Percentiles rank a stretch among this genome's conserved stretches.
Evolutionary conservation across 306 rosid species (phyloP).

Genomic region (Oxytropis ochrocephala): DNA sequence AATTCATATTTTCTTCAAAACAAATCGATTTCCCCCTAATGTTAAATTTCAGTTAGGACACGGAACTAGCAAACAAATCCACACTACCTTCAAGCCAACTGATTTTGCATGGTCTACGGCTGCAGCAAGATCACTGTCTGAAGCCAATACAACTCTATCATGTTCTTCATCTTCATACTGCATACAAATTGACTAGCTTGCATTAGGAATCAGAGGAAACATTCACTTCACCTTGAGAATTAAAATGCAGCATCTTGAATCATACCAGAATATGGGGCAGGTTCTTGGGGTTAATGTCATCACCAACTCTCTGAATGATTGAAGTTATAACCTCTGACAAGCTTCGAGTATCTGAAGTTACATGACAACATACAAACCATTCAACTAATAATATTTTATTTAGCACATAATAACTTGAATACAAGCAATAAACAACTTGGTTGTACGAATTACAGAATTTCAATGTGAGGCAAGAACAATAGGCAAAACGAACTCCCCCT

Average conservation of each 20-base stretch:
- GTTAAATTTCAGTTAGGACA: background rate
- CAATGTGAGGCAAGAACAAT: too few species aligned
- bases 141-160: constrained; percentile 76
- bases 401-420: background rate
- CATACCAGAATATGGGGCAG: constrained; percentile 85
- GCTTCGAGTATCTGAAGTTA: constrained; percentile 61
- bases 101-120: constrained; percentile 90
- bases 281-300: constrained; percentile 60
- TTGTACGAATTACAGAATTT: background rate
- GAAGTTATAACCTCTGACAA: constrained; percentile 68
- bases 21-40: background rate
- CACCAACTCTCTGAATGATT: constrained; percentile 72
- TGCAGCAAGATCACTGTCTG: constrained; percentile 78
- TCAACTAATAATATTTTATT: constrained; percentile 13
- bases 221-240: background rate
- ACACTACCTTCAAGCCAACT: constrained; percentile 81
- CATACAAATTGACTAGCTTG: constrained; percentile 20
- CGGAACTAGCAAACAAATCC: background rate
- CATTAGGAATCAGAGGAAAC: background rate
- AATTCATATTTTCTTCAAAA: background rate
- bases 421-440: background rate
- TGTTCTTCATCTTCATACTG: constrained; percentile 97
- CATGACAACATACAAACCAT: constrained; percentile 25
- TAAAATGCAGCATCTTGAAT: constrained; percentile 3
- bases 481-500: too few species aligned